These are phyloP conservation scores for Schizochytrium sp. DNA, from an alignment of 108 stramenopile species.

Conservation along the genomic window DNA sequence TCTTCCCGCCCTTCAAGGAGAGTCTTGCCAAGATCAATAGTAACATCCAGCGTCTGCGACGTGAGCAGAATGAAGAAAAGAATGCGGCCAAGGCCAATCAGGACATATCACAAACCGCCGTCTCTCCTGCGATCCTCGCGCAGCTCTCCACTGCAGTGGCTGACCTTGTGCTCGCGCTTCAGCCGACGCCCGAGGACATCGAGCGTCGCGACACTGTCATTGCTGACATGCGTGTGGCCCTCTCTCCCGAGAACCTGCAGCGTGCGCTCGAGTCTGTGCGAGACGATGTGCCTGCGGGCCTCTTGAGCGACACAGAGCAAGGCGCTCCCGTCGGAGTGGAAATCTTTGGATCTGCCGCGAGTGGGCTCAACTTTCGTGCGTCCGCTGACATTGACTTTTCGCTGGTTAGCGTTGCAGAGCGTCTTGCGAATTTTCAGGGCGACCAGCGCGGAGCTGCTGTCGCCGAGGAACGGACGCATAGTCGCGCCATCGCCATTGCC, in stretches of 20 bases:
- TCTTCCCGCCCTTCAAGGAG: neutral
- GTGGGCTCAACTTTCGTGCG: neutral
- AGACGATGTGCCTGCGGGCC: neutral
- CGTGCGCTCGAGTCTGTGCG: neutral
- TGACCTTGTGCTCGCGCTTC: neutral
- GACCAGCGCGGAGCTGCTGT: neutral
- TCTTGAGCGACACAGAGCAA: neutral
- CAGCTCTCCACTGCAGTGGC: neutral
- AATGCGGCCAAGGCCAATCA: neutral
- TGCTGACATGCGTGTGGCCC: neutral
- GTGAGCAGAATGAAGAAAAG: neutral
- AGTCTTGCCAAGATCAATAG: neutral
- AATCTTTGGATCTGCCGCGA: neutral
- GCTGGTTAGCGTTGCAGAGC: neutral
- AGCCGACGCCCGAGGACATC: neutral
- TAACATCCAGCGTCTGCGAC: neutral
- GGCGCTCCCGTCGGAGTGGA: neutral
- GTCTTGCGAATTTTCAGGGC: neutral
- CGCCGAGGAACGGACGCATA: neutral
- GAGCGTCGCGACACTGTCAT: neutral
- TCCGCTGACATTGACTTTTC: conserved; percentile 3
- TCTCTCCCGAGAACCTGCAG: neutral
- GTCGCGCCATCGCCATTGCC: neutral
- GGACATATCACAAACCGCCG: neutral
- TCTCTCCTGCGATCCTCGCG: neutral